Percentiles rank a stretch among this genome's conserved stretches.
phyloP scores from a whole-genome alignment of 2,329 filamentous ascomycete genomes.

The Aspergillus sp. region DNA sequence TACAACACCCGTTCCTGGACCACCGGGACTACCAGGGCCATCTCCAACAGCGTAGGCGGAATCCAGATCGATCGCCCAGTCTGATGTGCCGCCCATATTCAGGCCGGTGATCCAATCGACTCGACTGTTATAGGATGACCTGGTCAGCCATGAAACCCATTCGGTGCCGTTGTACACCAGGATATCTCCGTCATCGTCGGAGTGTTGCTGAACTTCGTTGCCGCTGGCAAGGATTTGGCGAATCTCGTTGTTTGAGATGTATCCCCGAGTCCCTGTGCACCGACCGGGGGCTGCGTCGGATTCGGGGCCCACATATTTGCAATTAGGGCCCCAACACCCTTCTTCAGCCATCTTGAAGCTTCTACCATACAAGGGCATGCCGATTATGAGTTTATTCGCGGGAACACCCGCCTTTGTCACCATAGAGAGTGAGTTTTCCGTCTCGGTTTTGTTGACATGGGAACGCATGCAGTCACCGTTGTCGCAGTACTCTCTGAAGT shows the following conservation, averaged over 20 bases:
- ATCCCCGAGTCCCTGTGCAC: neutral
- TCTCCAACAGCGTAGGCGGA: neutral
- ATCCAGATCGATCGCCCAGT: conserved; percentile 37
- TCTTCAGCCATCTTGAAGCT: neutral
- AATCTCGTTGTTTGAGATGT: conserved; percentile 1
- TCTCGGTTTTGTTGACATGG: conserved; percentile 8
- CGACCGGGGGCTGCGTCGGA: too few relatives aligned
- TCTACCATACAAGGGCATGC: neutral
- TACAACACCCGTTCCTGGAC: neutral
- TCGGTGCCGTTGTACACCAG: neutral
- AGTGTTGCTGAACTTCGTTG: neutral
- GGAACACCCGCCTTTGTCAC: conserved; percentile 6
- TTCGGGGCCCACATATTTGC: too few relatives aligned
- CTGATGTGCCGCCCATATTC: conserved; percentile 30
- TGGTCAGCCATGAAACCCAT: neutral
- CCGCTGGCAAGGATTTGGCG: neutral
- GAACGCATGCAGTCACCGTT: conserved; percentile 7
- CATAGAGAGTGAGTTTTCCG: neutral
- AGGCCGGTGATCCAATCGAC: neutral
- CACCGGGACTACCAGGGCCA: neutral
- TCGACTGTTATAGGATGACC: neutral
- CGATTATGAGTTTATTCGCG: neutral
- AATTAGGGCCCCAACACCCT: neutral
- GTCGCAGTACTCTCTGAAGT: neutral
- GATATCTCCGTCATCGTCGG: neutral